These are phyloP conservation scores for Carex arenaria DNA, from an alignment of 202 grass and related monocot genomes.

Conservation along the genomic window DNA sequence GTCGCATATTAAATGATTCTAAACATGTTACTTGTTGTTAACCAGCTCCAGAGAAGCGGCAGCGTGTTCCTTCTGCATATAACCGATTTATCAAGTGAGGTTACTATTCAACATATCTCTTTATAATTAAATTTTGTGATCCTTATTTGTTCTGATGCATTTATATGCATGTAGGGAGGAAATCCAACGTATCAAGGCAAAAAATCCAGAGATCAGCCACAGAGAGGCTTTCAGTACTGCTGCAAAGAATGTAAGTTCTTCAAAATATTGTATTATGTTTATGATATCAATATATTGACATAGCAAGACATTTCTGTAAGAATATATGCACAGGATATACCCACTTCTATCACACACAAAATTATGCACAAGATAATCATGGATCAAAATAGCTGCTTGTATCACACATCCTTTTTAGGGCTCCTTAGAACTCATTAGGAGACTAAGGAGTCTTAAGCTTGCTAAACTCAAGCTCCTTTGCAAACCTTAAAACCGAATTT, in stretches of 20 bases:
- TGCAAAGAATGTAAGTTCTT: constrained; percentile 83
- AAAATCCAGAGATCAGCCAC: constrained; percentile 94
- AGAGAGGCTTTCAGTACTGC: constrained; percentile 96
- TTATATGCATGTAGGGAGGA: constrained; percentile 57
- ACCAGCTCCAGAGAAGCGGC: constrained; percentile 85
- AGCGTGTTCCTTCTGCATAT: constrained; percentile 85
- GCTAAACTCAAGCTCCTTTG: too few species aligned
- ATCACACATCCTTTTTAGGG: too few species aligned
- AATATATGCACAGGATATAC: background rate
- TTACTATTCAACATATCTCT: constrained; percentile 8
- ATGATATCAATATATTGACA: background rate
- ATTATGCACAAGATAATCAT: background rate
- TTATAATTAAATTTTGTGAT: background rate
- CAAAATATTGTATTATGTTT: background rate
- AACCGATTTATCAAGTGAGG: constrained; percentile 97
- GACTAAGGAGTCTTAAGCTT: too few species aligned
- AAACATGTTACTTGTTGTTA: constrained; percentile 3
- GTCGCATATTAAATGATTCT: background rate
- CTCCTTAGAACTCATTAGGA: too few species aligned
- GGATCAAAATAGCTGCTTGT: background rate
- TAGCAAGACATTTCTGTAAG: background rate
- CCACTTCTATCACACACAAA: too few species aligned
- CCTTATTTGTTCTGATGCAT: background rate
- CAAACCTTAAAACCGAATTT: too few species aligned
- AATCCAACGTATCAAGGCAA: constrained; percentile 91